Conservation (phyloP, 108 stramenopile genomes). For the Nitzschia inconspicua region DNA sequence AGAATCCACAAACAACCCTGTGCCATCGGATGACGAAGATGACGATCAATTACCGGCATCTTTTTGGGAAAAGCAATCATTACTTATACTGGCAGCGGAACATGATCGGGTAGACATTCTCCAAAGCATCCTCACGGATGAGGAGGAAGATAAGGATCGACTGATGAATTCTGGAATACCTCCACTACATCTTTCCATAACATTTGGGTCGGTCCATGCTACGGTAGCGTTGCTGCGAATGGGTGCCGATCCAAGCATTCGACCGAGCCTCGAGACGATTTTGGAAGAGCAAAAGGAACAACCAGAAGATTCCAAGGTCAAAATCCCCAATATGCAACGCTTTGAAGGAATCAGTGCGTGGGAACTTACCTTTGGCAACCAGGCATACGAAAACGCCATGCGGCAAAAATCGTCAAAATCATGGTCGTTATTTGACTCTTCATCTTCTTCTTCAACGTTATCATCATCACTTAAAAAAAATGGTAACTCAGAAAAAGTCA, state of each 20-base stretch:
- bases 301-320: conserved; percentile 17
- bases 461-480: background rate
- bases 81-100: conserved; percentile 79
- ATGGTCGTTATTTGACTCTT: conserved; percentile 21
- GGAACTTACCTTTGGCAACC: conserved; percentile 79
- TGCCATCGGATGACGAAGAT: conserved; percentile 5
- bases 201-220: conserved; percentile 69
- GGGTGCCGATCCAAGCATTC: conserved; percentile 81
- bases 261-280: conserved; percentile 46
- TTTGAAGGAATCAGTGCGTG: conserved; percentile 67
- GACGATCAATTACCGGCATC: conserved; percentile 56
- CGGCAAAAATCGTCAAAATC: background rate
- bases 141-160: conserved; percentile 16
- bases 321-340: conserved; percentile 38
- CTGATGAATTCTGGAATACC: conserved; percentile 49
- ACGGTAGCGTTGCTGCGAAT: conserved; percentile 72
- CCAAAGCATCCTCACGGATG: conserved; percentile 48
- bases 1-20: background rate
- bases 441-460: background rate
- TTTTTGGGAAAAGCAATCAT: conserved; percentile 65
- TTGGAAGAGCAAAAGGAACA: conserved; percentile 15
- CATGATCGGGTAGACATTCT: conserved; percentile 88
- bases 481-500: background rate
- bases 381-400: conserved; percentile 10
- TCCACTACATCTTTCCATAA: conserved; percentile 76